Percentiles rank a stretch among this genome's conserved stretches.
Conservation (phyloP, 1,139 yeast genomes). For the Pichia sp. region DNA sequence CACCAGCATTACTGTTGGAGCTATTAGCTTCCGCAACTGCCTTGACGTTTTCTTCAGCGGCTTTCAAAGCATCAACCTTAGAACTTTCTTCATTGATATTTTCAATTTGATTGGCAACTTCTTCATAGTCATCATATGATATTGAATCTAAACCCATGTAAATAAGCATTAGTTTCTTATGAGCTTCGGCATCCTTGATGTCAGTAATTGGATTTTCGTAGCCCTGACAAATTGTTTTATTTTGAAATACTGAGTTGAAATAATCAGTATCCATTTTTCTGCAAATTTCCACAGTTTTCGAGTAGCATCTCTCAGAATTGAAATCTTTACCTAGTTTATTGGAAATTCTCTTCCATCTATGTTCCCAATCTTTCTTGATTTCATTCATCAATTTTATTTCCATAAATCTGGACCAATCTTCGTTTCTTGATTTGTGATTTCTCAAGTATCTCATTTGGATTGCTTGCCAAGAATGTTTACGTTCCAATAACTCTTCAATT, state of each 20-base stretch:
- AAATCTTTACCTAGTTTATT: slow-evolving; percentile 22
- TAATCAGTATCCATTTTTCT: slow-evolving; percentile 21
- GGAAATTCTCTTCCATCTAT: slow-evolving; percentile 30
- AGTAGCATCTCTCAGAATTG: slow-evolving; percentile 21
- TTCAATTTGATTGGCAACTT: slow-evolving; percentile 1
- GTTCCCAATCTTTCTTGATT: slow-evolving; percentile 32
- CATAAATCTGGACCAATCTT: slow-evolving; percentile 27
- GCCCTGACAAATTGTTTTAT: slow-evolving; percentile 20
- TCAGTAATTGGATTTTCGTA: slow-evolving; percentile 19
- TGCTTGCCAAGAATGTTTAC: slow-evolving; percentile 34
- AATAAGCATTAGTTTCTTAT: slow-evolving; percentile 25
- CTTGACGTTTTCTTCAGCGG: not conserved
- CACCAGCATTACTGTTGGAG: no score
- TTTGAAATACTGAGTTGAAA: slow-evolving; percentile 17
- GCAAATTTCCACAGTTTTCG: slow-evolving; percentile 24
- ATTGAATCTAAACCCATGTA: slow-evolving; percentile 27
- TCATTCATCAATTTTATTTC: slow-evolving; percentile 23
- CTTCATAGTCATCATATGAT: slow-evolving; percentile 23
- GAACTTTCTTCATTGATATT: not conserved
- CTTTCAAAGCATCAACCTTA: not conserved
- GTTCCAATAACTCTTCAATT: slow-evolving; percentile 27
- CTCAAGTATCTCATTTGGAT: slow-evolving; percentile 37
- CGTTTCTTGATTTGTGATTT: slow-evolving; percentile 28
- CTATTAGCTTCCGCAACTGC: no score
- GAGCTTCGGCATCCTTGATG: slow-evolving; percentile 24